Percentiles rank a stretch among this genome's conserved stretches.
These are phyloP conservation scores for Centaurea solstitialis DNA, from an alignment of 129 eudicot genomes.

Conservation along the genomic window DNA sequence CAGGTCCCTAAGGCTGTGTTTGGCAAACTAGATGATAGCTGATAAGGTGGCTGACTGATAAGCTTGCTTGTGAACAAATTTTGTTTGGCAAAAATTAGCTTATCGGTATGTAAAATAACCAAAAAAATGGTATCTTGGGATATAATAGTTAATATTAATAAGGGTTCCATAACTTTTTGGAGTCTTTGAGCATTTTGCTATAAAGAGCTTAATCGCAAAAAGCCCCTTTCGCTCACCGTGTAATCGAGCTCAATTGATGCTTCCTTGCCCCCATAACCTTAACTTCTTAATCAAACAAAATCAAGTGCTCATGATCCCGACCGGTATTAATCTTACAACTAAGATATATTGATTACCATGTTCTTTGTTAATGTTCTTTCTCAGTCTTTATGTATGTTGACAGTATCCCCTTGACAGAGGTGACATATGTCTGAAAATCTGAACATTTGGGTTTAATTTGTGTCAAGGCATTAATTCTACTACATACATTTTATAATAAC, in stretches of 20 bases:
- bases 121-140: too few species aligned
- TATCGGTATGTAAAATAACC: too few species aligned
- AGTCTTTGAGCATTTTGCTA: background rate
- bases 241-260: background rate
- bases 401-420: conserved; percentile 4
- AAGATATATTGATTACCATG: background rate
- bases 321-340: conserved; percentile 10
- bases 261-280: background rate
- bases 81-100: too few species aligned
- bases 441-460: conserved; percentile 14
- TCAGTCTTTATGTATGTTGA: background rate
- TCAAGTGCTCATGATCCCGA: background rate
- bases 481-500: background rate
- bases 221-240: background rate
- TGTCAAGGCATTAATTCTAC: background rate
- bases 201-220: background rate
- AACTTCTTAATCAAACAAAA: too few species aligned
- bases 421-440: conserved; percentile 25
- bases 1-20: too few species aligned
- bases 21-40: too few species aligned
- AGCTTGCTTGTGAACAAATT: too few species aligned
- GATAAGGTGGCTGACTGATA: too few species aligned
- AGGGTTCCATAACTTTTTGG: background rate
- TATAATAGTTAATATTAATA: too few species aligned
- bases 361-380: conserved; percentile 8